A percentile compares a stretch with the other conserved stretches of the same genome.
Conservation (phyloP, 345 rosid genomes). For the Sapria himalayana region DNA sequence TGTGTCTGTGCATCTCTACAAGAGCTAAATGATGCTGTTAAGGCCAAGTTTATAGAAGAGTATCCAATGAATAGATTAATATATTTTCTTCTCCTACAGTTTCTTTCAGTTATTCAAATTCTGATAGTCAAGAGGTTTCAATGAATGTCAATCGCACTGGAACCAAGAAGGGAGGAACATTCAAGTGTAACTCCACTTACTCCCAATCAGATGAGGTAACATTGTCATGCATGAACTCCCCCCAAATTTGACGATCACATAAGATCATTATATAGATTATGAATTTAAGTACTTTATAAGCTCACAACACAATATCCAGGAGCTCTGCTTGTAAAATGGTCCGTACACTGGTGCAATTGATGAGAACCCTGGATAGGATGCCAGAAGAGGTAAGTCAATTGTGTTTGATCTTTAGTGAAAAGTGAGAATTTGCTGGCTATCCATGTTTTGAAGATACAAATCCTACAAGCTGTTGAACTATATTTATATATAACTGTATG, state of each 20-base stretch:
- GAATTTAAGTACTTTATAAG: background rate
- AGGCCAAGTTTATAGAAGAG: slow-evolving; percentile 91
- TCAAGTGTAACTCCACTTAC: slow-evolving; percentile 60
- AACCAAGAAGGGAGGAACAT: slow-evolving; percentile 53
- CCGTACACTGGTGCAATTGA: slow-evolving; percentile 73
- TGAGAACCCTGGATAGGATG: slow-evolving; percentile 94
- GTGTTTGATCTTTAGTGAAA: no score
- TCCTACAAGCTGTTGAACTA: no score
- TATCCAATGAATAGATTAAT: no score
- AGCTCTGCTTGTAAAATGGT: slow-evolving; percentile 95
- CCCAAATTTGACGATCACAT: no score
- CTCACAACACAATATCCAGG: slow-evolving; percentile 30
- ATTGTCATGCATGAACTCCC: slow-evolving; percentile 1
- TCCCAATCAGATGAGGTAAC: slow-evolving; percentile 83
- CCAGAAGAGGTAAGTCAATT: slow-evolving; percentile 55
- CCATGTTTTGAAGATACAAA: no score
- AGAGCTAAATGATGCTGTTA: slow-evolving; percentile 92
- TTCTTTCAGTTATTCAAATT: slow-evolving; percentile 64
- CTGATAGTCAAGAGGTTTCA: slow-evolving; percentile 66
- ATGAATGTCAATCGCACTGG: slow-evolving; percentile 79
- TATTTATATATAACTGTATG: slow-evolving; percentile 7
- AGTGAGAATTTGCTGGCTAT: no score
- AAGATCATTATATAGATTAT: no score
- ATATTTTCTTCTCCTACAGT: slow-evolving; percentile 41
- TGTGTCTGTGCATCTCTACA: slow-evolving; percentile 79